phyloP scores from a whole-genome alignment of 2,329 filamentous ascomycete genomes.

The Neodidymelliopsis sp. region DNA sequence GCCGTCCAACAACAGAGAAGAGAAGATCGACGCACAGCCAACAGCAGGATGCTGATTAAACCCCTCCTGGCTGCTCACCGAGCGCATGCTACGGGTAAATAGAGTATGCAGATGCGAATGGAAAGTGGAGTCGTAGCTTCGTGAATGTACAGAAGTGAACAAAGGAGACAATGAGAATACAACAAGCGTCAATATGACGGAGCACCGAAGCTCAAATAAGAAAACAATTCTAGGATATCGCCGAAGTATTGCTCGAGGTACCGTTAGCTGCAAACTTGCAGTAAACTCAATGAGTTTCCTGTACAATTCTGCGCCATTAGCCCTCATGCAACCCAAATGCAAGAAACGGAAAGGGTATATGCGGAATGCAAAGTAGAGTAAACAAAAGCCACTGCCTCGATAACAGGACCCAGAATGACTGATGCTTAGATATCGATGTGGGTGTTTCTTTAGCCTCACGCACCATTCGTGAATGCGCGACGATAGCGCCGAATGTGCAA shows the following conservation, averaged over 20 bases:
- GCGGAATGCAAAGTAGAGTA: constrained; percentile 22
- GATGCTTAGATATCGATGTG: constrained; percentile 17
- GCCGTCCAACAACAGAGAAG: constrained; percentile 13
- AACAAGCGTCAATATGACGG: constrained; percentile 19
- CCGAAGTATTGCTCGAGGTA: constrained; percentile 28
- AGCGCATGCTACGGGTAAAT: constrained; percentile 21
- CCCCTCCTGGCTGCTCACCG: constrained; percentile 6
- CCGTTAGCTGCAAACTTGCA: constrained; percentile 25
- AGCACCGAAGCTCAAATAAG: constrained; percentile 34
- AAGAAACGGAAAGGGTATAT: constrained; percentile 37
- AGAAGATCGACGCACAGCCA: constrained; percentile 32
- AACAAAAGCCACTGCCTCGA: constrained; percentile 11
- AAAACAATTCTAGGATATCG: constrained; percentile 44
- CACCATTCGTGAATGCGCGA: background rate
- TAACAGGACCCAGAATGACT: constrained; percentile 22
- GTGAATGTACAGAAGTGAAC: constrained; percentile 20
- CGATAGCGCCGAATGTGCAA: constrained; percentile 5
- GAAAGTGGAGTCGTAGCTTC: constrained; percentile 31
- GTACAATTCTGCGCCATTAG: constrained; percentile 22
- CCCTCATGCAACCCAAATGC: constrained; percentile 23
- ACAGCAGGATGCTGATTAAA: constrained; percentile 16
- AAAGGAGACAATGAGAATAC: constrained; percentile 24
- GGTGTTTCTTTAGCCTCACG: background rate
- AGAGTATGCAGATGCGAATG: constrained; percentile 21
- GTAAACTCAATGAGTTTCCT: constrained; percentile 14